Conservation (phyloP, 345 rosid species). For the Corchorus capsularis region DNA sequence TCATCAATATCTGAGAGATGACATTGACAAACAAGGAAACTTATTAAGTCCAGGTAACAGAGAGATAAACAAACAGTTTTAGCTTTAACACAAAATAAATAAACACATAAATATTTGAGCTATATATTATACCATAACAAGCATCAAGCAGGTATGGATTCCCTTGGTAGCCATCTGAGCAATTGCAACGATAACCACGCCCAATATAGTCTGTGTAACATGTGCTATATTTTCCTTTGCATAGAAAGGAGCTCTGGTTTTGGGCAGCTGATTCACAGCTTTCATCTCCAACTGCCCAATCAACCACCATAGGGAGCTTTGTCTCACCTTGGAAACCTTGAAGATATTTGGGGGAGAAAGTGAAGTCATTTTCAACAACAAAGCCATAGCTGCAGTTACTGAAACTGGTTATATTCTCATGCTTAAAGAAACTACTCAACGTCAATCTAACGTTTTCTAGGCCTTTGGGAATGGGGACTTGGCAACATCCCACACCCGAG, state of each 20-base stretch:
- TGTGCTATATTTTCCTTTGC: conserved; percentile 16
- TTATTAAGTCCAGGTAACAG: no score
- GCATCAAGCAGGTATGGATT: conserved; percentile 28
- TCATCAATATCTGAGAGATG: neutral
- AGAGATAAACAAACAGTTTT: neutral
- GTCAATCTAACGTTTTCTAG: neutral
- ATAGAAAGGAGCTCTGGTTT: neutral
- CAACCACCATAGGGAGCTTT: conserved; percentile 27
- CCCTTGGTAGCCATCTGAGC: conserved; percentile 21
- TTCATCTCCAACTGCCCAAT: conserved; percentile 38
- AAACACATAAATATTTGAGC: no score
- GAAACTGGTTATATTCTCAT: conserved; percentile 14
- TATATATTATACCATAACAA: conserved; percentile 19
- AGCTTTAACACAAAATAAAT: no score
- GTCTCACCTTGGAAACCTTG: conserved; percentile 1
- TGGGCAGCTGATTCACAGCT: conserved; percentile 22
- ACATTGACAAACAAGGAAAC: neutral
- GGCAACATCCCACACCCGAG: conserved; percentile 49
- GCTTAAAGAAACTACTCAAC: neutral
- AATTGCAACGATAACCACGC: conserved; percentile 26
- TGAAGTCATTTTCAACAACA: conserved; percentile 19
- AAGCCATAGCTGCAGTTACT: conserved; percentile 39
- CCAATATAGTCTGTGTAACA: conserved; percentile 10
- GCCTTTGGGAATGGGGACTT: conserved; percentile 35
- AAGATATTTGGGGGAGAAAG: conserved; percentile 18